Evolutionary conservation across 768 basidiomycete species (phyloP), one percentile per base, ranked within the genome.

Genomic region (Rhizopogon salebrosus): DNA sequence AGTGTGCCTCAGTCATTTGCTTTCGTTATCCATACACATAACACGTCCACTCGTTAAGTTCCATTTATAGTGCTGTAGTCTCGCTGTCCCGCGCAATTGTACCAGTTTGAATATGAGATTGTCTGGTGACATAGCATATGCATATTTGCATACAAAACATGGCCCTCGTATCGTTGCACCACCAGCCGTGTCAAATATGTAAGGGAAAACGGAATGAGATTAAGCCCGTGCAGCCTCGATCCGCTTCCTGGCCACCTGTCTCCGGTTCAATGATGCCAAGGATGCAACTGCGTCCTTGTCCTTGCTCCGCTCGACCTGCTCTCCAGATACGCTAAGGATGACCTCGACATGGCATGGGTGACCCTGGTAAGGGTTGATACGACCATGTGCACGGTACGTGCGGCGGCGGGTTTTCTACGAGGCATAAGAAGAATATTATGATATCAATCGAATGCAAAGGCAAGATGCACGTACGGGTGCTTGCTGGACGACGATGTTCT

Each of bases 301-400:
- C 63, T 90, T 94, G 69, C 85, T 85, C 71, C 93, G 91, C 77
- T 95, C 91, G 48, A 98, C 93, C 70, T 92, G 86, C 57, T 79
- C 82, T 37, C 87, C 85, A 36, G 82, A 74, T 51, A 86, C 86
- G 45, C 84, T 75, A 57, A 98, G 85, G 69, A 98, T 92, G 69
- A 94, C 84, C 71, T 98, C 95, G 59, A 98, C 87, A 67, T 98
- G 97, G 72, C 87, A 89, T 38, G 97, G 97, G 75, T 94, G 92
- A 39, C 95, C 95, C 74, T 97, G 92, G 84, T 98, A 98, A 34
- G 97, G 95, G 77, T 99, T 99, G 75, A 94, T 95, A 54, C 92
- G 88, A 83, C 92, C 92, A 64, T 95, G 93, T 41, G 91, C 92
- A 74, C 97, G 92, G 84, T 97, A 98, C 60, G 97, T 99, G 70